phyloP scores from a whole-genome alignment of 768 basidiomycete species.

The Pleurotus tuoliensis region DNA sequence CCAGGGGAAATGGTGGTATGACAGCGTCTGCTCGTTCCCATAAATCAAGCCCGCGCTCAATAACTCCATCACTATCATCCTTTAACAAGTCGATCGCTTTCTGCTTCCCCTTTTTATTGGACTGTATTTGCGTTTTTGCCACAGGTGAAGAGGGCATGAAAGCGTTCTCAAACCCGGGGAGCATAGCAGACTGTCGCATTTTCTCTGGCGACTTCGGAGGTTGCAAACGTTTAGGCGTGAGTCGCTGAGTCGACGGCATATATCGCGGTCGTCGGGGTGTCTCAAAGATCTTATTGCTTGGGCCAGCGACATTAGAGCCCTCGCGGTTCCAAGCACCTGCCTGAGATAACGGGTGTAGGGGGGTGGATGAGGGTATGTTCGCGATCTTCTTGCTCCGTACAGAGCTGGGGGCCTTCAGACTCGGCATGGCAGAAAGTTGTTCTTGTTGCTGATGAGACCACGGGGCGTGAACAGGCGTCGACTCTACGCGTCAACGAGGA shows the following conservation, averaged over 20 bases:
- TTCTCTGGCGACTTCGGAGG: conserved; percentile 19
- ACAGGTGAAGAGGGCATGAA: conserved; percentile 40
- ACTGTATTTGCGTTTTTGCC: conserved; percentile 18
- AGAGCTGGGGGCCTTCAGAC: conserved; percentile 38
- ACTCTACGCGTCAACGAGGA: conserved; percentile 1
- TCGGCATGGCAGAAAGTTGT: conserved; percentile 48
- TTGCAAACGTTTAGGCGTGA: conserved; percentile 17
- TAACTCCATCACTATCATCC: not conserved
- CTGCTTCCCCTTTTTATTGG: conserved; percentile 10
- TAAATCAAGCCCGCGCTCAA: not conserved
- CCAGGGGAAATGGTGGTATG: not conserved
- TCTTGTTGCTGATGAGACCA: conserved; percentile 57
- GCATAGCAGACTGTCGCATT: conserved; percentile 24
- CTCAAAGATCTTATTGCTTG: conserved; percentile 25
- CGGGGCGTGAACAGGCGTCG: conserved; percentile 7
- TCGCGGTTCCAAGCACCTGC: conserved; percentile 31
- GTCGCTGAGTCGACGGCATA: conserved; percentile 11
- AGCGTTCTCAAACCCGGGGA: conserved; percentile 55
- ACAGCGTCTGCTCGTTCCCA: not conserved
- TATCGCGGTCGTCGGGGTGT: conserved; percentile 33
- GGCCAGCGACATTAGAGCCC: conserved; percentile 16
- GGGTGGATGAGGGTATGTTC: conserved; percentile 35
- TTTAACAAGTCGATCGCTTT: not conserved
- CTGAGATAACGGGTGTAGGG: conserved; percentile 33
- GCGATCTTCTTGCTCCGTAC: conserved; percentile 36